Conservation (phyloP, 805 yeast species). For the Saturnispora mendoncae region DNA sequence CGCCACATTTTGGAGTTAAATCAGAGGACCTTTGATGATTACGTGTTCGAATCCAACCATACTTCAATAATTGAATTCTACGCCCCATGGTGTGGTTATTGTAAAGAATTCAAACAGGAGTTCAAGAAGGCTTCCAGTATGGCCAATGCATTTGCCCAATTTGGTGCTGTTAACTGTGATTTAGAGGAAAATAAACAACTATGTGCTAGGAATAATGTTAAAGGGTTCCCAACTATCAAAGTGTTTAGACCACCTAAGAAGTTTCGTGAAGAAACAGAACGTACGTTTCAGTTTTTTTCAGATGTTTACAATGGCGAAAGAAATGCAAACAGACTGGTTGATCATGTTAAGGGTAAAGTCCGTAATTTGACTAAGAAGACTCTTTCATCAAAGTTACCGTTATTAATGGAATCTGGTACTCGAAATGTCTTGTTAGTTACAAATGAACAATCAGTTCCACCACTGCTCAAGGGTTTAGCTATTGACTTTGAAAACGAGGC, state of each 20-base stretch:
- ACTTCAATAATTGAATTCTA: constrained; percentile 81
- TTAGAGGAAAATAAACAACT: constrained; percentile 53
- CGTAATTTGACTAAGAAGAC: constrained; percentile 58
- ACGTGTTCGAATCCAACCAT: constrained; percentile 61
- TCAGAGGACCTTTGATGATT: constrained; percentile 48
- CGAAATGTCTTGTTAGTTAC: constrained; percentile 47
- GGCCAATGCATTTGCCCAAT: constrained; percentile 47
- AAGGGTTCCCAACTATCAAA: constrained; percentile 79
- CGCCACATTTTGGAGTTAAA: constrained; percentile 23
- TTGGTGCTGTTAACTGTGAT: constrained; percentile 87
- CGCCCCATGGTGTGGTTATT: constrained; percentile 98
- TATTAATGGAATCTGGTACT: constrained; percentile 12
- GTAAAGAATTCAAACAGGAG: constrained; percentile 60
- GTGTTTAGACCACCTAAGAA: constrained; percentile 77
- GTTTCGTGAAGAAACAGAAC: constrained; percentile 1
- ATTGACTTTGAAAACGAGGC: constrained; percentile 51
- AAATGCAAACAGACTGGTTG: constrained; percentile 42
- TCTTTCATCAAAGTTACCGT: constrained; percentile 26
- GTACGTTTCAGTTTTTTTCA: constrained; percentile 12
- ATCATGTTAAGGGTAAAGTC: constrained; percentile 46
- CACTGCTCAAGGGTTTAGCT: constrained; percentile 57
- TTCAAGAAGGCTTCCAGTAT: constrained; percentile 55
- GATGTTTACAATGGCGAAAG: constrained; percentile 60
- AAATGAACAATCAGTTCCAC: constrained; percentile 38
- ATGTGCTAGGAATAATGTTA: constrained; percentile 56